Base-by-base conservation (phyloP, 805 yeast genomes). In the Candida yuanshanica region DNA sequence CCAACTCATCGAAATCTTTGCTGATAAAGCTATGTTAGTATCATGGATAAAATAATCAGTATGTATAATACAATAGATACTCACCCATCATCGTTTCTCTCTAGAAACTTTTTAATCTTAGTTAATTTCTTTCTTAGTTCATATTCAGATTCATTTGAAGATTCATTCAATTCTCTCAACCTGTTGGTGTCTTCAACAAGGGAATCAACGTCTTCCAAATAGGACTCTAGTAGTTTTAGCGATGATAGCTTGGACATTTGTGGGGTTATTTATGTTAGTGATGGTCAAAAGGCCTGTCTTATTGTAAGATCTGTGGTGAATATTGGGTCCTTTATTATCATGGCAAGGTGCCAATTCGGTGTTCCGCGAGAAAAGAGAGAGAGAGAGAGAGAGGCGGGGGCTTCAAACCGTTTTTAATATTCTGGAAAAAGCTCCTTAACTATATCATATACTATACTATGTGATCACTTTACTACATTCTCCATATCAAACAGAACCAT, bases 1-100 rank as follows among this genome's bases (percentile, higher is more conserved):
- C 55, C 11, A 56, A 42, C 33, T 56, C 61, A 33, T 54, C 55
- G 32, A 48, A 56, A 18, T 50, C 50, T 9, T 49, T 52, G 6
- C 56, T 52, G 26, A 12, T 26, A 5, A n/a, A n/a, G n/a, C n/a
- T n/a, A n/a, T n/a, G n/a, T 27, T 27, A 25, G 38, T 25, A 20
- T n/a, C 13, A 21, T 7, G n/a, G n/a, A 27, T 10, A 29, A 2
- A 13, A 21, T 14, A 33, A 9, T 5, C 7, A 12, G 17, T 18
- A 10, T n/a, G n/a, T n/a, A n/a, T n/a, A n/a, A n/a, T 11, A 25
- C n/a, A 24, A 13, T 4, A 12, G 6, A 35, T 7, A 44, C 51
- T 16, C 36, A 45, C 47, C 50, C 61, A 38, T 56, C 60, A 33
- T 56, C 61, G 23, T 56, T 51, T 22, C 59, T 46, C 27, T 52